Evolutionary conservation across 2,329 filamentous ascomycete genomes (phyloP).

Genomic region (Colletotrichum scovillei): DNA sequence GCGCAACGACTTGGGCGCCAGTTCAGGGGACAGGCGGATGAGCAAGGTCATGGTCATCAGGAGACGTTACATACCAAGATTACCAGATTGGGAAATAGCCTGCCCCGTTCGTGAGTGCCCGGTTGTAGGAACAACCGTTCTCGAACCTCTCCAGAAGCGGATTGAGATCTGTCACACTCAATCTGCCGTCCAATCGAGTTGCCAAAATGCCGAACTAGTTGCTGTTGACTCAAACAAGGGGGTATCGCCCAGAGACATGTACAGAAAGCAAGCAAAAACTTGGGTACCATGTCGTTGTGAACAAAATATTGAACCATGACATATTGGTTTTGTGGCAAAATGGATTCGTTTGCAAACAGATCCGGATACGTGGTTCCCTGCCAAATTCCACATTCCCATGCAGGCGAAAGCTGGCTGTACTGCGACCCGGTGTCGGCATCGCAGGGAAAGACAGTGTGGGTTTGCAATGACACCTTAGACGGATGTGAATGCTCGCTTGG

Average conservation of each 20-base stretch:
- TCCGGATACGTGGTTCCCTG: neutral
- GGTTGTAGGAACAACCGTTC: conserved; percentile 23
- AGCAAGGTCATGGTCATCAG: conserved; percentile 28
- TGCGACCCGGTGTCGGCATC: conserved; percentile 19
- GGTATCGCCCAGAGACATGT: neutral
- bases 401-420: conserved; percentile 14
- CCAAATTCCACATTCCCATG: neutral
- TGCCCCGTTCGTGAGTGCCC: conserved; percentile 15
- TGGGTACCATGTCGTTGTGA: neutral
- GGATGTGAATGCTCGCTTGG: conserved; percentile 12
- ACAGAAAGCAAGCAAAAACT: conserved; percentile 4
- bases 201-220: neutral
- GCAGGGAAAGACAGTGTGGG: neutral
- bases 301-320: neutral
- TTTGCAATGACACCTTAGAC: conserved; percentile 13
- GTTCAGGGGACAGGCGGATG: conserved; percentile 3
- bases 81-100: conserved; percentile 15
- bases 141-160: conserved; percentile 22
- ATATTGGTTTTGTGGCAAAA: conserved; percentile 16
- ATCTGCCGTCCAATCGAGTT: conserved; percentile 20
- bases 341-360: neutral
- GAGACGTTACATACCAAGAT: conserved; percentile 19
- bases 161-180: conserved; percentile 13
- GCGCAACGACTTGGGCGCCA: conserved; percentile 9
- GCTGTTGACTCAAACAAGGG: conserved; percentile 18